Evolutionary conservation across 2,329 filamentous ascomycete species (phyloP).

Genomic region (Ophiocordyceps sinensis): DNA sequence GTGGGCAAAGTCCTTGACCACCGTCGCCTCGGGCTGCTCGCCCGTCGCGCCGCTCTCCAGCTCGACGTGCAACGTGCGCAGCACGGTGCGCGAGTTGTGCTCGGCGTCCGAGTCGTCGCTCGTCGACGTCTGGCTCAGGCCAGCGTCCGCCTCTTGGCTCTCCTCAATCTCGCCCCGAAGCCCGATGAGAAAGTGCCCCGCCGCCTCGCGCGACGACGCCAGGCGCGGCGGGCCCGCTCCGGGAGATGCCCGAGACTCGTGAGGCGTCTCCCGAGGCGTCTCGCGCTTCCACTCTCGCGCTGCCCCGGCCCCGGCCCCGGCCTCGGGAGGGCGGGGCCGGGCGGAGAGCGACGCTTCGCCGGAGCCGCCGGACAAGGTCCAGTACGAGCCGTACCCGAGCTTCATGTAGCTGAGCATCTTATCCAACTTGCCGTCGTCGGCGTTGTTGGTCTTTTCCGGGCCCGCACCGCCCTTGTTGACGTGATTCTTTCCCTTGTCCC

Average conservation of each 20-base stretch:
- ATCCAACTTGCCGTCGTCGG: slow-evolving; percentile 28
- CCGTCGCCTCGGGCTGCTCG: slow-evolving; percentile 26
- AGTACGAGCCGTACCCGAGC: slow-evolving; percentile 53
- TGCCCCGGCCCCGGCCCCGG: slow-evolving; percentile 1
- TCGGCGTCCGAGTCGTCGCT: slow-evolving; percentile 14
- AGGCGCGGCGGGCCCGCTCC: not conserved
- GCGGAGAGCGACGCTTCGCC: slow-evolving; percentile 9
- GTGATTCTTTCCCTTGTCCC: not conserved
- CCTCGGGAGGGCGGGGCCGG: not conserved
- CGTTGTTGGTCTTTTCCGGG: not conserved
- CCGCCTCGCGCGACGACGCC: slow-evolving; percentile 9
- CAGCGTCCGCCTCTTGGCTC: slow-evolving; percentile 12
- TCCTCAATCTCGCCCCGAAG: slow-evolving; percentile 50
- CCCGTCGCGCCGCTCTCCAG: slow-evolving; percentile 28
- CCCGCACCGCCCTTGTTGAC: not conserved
- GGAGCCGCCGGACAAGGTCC: slow-evolving; percentile 29
- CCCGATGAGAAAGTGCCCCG: slow-evolving; percentile 49
- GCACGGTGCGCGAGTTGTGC: slow-evolving; percentile 38
- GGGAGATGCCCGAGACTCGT: not conserved
- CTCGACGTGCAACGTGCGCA: slow-evolving; percentile 56
- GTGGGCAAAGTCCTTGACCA: slow-evolving; percentile 29
- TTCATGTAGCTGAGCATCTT: slow-evolving; percentile 51
- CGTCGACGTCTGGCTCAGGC: slow-evolving; percentile 11
- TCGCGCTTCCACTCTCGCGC: not conserved
- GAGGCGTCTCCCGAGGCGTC: not conserved